Evolutionary conservation across 2,329 filamentous ascomycete species (phyloP), one percentile per base, ranked within the genome.

Genomic region (Zymoseptoria pseudotritici): DNA sequence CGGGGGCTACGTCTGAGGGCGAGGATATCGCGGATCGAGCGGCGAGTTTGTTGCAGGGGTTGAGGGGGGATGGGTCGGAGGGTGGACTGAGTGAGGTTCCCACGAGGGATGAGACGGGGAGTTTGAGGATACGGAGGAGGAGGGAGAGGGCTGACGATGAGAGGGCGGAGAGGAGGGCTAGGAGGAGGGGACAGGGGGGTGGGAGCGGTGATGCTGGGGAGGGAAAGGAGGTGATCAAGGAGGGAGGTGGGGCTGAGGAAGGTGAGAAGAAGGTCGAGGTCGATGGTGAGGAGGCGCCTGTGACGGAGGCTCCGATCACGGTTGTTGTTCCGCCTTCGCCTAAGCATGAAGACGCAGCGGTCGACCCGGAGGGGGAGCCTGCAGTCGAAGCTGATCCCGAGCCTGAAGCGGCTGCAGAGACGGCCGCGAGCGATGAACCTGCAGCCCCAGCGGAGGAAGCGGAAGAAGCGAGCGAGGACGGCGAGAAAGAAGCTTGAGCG

Each of bases 1-100:
- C 52, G 11, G 62, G 65, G 52, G 64, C 70, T 24, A 65, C 74
- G 5, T 69, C 66, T 58, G 80, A 83, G 58, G 78, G 80, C 50
- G 82, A 92, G 73, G 91, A 96, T 65, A 86, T 97, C 26, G 92
- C 91, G 2, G 88, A 92, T 67, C 85, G 91, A 56, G 92, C 93
- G 2, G 91, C 91, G 1, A 84, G 87, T 64, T 79, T 97, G 73
- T 79, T 97, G 29, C 89, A 96, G 71, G 91, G 91, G 53, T 87
- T 97, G 74, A 84, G 91, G 60, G 81, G 85, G 50, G 84, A 84
- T 50, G 83, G 73, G 24, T 46, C 36, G 5, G 36, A 46, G 4
- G 76, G 19, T 17, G 50, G 29, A 8, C 4, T 53, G 10, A 53
- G 52, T 26, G 52, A 53, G 7, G 52, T 53, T 8, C 52, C 52